Base-by-base conservation (phyloP, 441 rosid genomes). In the Omphalea diandra region DNA sequence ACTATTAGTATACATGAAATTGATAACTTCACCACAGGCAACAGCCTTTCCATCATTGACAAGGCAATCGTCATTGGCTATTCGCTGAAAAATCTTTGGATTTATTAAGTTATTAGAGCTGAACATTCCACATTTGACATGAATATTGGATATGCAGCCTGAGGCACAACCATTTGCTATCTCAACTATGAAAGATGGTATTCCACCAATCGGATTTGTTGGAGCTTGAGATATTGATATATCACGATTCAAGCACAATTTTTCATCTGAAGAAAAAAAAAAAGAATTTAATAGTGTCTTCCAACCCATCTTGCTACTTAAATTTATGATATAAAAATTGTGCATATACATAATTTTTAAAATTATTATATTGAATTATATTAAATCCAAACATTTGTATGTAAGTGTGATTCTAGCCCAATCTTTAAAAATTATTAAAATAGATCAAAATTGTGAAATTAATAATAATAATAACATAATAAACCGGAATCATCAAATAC, bases 121-220 rank as follows among this genome's bases (percentile, higher is more conserved):
- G 57, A 91, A 91, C 96, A 96, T 88, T 57, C 96, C 96, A 53
- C 97, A 92, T 57, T 47, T 75, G 33, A 92, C 65, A 77, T 90
- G 96, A 41, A 92, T 87, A 41, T 78, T 68, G 2, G 86, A 78
- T 38, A 92, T 88, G 32, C 96, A 86, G 11, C 94, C 96, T 6
- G 89, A 76, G 62, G 73, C 77, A 66, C 96, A 86, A 8, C 49
- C 69, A 78, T 92, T 88, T 31, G 83, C 66, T 17, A 92, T 84
- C 74, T 90, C 87, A 8, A 90, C 97, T 0, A 79, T 81, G 83
- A 81, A 90, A 2, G 88, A 78, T 0, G 97, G 97, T 7, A 88
- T 83, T 60, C 96, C 97, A 62, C 67, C 80, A 0, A 88, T 85
- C 7, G 93, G 86, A 8, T 75, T 80, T 5, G 89, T 78, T 5